These are phyloP conservation scores for Penicillium manginii DNA, from an alignment of 495 filamentous ascomycete species.

Conservation along the genomic window DNA sequence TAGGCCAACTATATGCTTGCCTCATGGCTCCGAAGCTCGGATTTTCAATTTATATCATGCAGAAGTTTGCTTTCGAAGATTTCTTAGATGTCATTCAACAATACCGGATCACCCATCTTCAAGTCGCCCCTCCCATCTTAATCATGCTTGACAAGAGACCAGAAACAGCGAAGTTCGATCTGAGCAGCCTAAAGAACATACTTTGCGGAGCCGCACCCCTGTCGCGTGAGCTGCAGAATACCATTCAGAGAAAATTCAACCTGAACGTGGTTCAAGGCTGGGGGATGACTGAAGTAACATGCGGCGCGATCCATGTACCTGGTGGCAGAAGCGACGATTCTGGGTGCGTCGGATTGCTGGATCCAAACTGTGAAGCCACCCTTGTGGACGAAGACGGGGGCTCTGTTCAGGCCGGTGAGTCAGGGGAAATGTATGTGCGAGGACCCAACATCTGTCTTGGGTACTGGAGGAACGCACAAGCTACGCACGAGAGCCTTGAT, in stretches of 20 bases:
- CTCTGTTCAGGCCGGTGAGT: conserved; percentile 20
- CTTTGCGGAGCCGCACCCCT: too few species aligned
- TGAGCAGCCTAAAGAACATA: too few species aligned
- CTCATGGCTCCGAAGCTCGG: conserved; percentile 27
- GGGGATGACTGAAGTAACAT: conserved; percentile 52
- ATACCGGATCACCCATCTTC: too few species aligned
- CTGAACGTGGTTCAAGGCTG: conserved; percentile 52
- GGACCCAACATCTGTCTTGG: conserved; percentile 44
- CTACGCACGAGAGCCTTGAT: conserved; percentile 41
- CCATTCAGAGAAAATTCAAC: conserved; percentile 43
- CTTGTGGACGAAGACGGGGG: conserved; percentile 29
- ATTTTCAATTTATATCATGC: conserved; percentile 49
- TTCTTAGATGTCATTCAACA: too few species aligned
- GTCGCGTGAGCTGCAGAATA: conserved; percentile 44
- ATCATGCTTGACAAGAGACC: too few species aligned
- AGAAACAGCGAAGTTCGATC: too few species aligned
- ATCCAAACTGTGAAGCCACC: conserved; percentile 30
- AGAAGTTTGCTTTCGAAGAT: conserved; percentile 14
- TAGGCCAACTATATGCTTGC: conserved; percentile 38
- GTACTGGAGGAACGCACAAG: conserved; percentile 47
- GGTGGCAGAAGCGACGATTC: conserved; percentile 19
- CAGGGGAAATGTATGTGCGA: conserved; percentile 42
- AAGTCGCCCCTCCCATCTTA: too few species aligned
- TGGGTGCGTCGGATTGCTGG: conserved; percentile 20
- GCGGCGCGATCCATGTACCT: conserved; percentile 18